Conservation (phyloP, 352 stramenopile species). For the Phytophthora sansomeana region DNA sequence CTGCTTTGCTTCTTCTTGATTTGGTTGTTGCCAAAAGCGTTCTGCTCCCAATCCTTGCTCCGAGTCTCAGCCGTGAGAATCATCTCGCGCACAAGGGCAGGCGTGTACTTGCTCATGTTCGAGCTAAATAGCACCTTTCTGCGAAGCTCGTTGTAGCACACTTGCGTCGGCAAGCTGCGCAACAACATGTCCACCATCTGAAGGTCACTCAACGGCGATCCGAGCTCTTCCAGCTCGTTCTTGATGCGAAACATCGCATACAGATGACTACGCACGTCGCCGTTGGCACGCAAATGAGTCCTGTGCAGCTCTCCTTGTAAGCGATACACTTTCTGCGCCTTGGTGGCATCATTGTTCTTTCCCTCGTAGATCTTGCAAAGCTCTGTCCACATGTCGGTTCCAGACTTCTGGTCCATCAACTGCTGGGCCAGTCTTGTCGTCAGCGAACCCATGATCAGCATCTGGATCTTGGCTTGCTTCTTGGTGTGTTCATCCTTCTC, state of each 20-base stretch:
- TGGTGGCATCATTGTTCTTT: no score
- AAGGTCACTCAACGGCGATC: conserved; percentile 9
- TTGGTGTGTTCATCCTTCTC: background rate
- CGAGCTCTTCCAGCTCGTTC: conserved; percentile 1
- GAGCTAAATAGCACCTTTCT: conserved; percentile 18
- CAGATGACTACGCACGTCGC: no score
- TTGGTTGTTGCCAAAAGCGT: conserved; percentile 9
- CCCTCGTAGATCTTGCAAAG: no score
- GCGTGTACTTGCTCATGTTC: conserved; percentile 25
- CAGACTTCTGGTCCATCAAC: conserved; percentile 7
- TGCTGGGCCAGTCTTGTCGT: background rate
- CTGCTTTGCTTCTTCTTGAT: background rate
- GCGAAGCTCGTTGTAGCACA: conserved; percentile 13
- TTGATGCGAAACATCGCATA: conserved; percentile 18
- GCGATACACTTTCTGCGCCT: no score
- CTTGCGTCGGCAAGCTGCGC: conserved; percentile 1
- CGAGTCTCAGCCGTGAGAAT: conserved; percentile 12
- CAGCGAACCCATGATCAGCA: background rate
- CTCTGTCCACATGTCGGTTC: no score
- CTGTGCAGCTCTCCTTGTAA: no score
- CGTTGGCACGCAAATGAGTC: no score
- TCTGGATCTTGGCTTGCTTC: background rate
- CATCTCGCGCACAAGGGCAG: conserved; percentile 11
- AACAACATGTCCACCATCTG: conserved; percentile 18
- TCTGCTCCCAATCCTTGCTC: conserved; percentile 13